These are phyloP conservation scores for Fragilariopsis cylindrus DNA, from an alignment of 108 stramenopile species.

Conservation along the genomic window DNA sequence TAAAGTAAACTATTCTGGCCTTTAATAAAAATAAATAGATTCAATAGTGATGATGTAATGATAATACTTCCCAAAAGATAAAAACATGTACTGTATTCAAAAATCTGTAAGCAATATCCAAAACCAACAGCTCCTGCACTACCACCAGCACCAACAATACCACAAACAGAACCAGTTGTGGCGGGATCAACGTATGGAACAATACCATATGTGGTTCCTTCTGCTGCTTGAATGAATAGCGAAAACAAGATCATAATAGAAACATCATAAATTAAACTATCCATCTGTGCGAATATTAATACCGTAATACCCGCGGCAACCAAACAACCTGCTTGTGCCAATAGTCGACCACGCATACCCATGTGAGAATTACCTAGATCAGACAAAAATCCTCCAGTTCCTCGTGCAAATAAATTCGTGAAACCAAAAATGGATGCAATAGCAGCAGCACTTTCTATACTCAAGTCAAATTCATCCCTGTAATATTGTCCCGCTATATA, in stretches of 20 bases:
- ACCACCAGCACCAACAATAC: constrained; percentile 1
- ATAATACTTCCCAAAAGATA: constrained; percentile 30
- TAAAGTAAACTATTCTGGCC: constrained; percentile 51
- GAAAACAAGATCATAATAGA: constrained; percentile 75
- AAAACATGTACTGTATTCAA: constrained; percentile 28
- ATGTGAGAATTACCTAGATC: constrained; percentile 51
- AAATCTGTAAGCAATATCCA: constrained; percentile 27
- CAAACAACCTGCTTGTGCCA: constrained; percentile 52
- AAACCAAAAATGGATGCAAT: constrained; percentile 19
- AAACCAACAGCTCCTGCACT: constrained; percentile 38
- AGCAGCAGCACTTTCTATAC: constrained; percentile 67
- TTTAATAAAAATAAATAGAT: constrained; percentile 49
- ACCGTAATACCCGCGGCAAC: constrained; percentile 70
- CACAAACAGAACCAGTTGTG: constrained; percentile 42
- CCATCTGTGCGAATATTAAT: constrained; percentile 55
- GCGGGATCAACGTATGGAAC: constrained; percentile 58
- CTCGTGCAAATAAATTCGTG: constrained; percentile 85
- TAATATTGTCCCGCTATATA: constrained; percentile 67
- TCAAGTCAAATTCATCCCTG: constrained; percentile 65
- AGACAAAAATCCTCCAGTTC: constrained; percentile 59
- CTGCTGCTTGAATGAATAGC: constrained; percentile 75
- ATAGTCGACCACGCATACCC: constrained; percentile 82
- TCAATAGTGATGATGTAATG: constrained; percentile 29
- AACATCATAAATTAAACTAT: constrained; percentile 54
- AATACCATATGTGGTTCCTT: constrained; percentile 69